Evolutionary conservation across 2,329 filamentous ascomycete genomes (phyloP), one percentile per base, ranked within the genome.

Genomic region (Teratosphaeria viscida): DNA sequence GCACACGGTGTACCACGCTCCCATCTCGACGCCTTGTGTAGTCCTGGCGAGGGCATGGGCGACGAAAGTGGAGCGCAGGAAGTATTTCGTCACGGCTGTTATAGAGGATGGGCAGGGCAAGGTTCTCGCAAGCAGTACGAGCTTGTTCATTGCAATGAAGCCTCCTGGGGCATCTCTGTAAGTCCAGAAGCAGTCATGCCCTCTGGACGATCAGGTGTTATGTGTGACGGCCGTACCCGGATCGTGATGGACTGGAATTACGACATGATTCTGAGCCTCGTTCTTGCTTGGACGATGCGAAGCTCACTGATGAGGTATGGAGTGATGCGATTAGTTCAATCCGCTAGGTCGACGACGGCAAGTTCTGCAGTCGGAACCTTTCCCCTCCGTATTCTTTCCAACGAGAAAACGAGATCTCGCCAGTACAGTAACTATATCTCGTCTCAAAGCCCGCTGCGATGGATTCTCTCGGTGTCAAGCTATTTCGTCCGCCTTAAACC

Each of bases 1-100:
- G 61, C 64, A 61, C 11, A 62, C 66, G 5, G 64, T 67, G 27
- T 69, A 67, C 37, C 62, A 64, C 54, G 60, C 59, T 19, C 65
- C 65, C 2, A 58, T 67, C 19, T 43, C 12, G 6, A 67, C 64
- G 29, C 66, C 66, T 5, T 57, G 60, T 16, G 59, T 69, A 3
- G 19, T 66, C 11, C 27, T 66, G 12, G 63, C 60, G 8, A 56
- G 67, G 27, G 55, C 62, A 3, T 67, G 67, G 66, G 56, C 58
- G 37, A 59, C 59, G 8, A 57, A 61, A 54, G 54, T 63, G 4
- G 56, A 43, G 16, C 61, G 64, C 29, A 60, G 66, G 58, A 67
- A 67, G 59, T 57, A 63, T 3, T 66, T 62, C 59, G 29, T 63
- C 37, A 61, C 57, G n/a, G 64, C 59, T 14, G 58, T 65, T 23